Base-by-base conservation (phyloP, 1,284 basidiomycete genomes). In the Moniliella sp. region DNA sequence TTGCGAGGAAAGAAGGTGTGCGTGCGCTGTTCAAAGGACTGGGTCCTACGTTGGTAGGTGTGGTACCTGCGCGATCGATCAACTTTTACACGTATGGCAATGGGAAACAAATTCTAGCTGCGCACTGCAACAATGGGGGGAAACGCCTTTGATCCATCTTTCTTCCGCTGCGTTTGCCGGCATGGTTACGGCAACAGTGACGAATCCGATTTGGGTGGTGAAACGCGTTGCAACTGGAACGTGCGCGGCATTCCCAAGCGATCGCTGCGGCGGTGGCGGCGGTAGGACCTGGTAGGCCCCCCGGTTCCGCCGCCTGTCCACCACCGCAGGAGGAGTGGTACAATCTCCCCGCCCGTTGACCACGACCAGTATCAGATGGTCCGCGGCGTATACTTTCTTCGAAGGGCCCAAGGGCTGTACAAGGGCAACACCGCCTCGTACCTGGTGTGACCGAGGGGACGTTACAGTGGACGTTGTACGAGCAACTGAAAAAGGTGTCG, bases 11-110 rank as follows among this genome's bases (percentile, higher is more conserved):
- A 39, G 91, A 99, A 64, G 83, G 84, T 0, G 72, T 78, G 1
- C 69, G 74, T 5, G 88, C 88, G 0, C 65, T 97, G 0, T 94
- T 94, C 67, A 84, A 79, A 57, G 88, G 88, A 31, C 71, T 99
- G 2, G 84, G 82, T 0, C 83, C 91, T 1, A 91, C 83, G 0
- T 69, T 99, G 0, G 81, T 88, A 17, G 91, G 91, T 35, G 86
- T 82, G 34, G 73, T 97, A 19, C 91, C 91, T 0, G 88, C 86
- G 2, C 34, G 41, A 30, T 65, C 83, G 4, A 94, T 97, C 67
- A 86, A 93, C 63, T 99, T 97, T 63, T 97, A 79, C 67, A 79
- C 81, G 10, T 99, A 99, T 50, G 91, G 88, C 13, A 97, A 91
- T 50, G 83, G 84, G 30, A 99, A 99, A 62, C 75, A 76, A 27